Base-by-base conservation (phyloP, 2,329 filamentous ascomycete species). In the Monosporascus ibericus region DNA sequence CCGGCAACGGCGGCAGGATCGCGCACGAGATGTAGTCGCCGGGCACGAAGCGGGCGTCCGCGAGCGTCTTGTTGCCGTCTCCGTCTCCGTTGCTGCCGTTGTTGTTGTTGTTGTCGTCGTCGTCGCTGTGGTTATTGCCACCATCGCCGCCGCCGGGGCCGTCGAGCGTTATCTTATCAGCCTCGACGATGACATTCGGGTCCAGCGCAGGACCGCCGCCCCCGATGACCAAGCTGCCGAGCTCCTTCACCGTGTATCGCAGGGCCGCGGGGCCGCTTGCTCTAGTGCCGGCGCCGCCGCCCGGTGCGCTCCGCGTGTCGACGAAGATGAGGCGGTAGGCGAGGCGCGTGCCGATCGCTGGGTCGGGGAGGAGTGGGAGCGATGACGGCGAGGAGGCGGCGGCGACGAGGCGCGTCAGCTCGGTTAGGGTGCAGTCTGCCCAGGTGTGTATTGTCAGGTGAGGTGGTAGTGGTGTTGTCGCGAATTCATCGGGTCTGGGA, bases 21-120 rank as follows among this genome's bases (percentile, higher is more conserved):
- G 90, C 88, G 67, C 89, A 92, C 53, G 87, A 86, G 40, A 97
- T 78, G 65, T 88, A 95, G 69, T 97, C 92, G 1, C 92, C 92
- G 56, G 94, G 87, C 11, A 96, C 87, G 63, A 96, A 95, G 22
- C 86, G 81, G 36, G 82, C 84, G 50, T 95, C 89, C 38, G 77
- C 77, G 34, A 97, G 72, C 8, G 88, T 92, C 72, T 87, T 92
- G 27, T 84, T 77, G 11, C 82, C 79, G 27, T 89, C 85, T 6
- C 80, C 80, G 36, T 76, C 76, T 56, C 53, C 38, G 8, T 14
- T 20, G n/a, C 58, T 63, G 15, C 59, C 65, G 30, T 55, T 54
- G 56, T 53, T 39, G 14, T 15, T 22, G 18, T 58, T 63, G 17
- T 59, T 66, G 36, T 55, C 54, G n/a, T 64, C 62, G 49, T 64